Conservation (phyloP, 495 filamentous ascomycete genomes). For the Cenococcum geophilum region DNA sequence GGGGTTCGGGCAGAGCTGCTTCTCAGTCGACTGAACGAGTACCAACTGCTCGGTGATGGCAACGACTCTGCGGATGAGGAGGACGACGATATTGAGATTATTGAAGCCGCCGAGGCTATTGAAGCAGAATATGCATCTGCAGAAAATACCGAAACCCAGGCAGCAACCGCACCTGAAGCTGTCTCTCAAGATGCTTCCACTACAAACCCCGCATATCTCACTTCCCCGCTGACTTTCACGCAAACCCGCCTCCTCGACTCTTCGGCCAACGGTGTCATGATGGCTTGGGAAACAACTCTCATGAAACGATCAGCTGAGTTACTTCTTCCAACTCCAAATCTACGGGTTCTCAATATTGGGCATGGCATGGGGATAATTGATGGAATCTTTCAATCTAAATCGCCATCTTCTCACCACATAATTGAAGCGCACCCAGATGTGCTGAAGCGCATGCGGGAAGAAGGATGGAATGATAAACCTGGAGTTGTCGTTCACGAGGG, state of each 20-base stretch:
- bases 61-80: slow-evolving; percentile 52
- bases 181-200: neutral
- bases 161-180: neutral
- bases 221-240: slow-evolving; percentile 67
- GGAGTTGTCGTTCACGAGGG: slow-evolving; percentile 64
- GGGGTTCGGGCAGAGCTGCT: slow-evolving; percentile 88
- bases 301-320: slow-evolving; percentile 72
- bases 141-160: slow-evolving; percentile 5
- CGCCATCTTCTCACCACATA: slow-evolving; percentile 63
- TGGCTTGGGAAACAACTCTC: slow-evolving; percentile 90
- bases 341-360: slow-evolving; percentile 81
- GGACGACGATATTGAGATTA: slow-evolving; percentile 45
- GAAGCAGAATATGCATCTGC: slow-evolving; percentile 28
- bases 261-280: slow-evolving; percentile 87
- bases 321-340: slow-evolving; percentile 52
- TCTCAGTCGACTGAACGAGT: slow-evolving; percentile 47
- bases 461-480: slow-evolving; percentile 59
- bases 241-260: slow-evolving; percentile 71
- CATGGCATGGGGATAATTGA: slow-evolving; percentile 98
- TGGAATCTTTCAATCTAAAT: slow-evolving; percentile 64
- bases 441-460: slow-evolving; percentile 58
- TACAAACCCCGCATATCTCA: slow-evolving; percentile 64
- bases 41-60: slow-evolving; percentile 61
- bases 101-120: slow-evolving; percentile 30
- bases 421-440: slow-evolving; percentile 89